Conservation (phyloP, 1,284 basidiomycete genomes). For the Macrocystidia cucumis region DNA sequence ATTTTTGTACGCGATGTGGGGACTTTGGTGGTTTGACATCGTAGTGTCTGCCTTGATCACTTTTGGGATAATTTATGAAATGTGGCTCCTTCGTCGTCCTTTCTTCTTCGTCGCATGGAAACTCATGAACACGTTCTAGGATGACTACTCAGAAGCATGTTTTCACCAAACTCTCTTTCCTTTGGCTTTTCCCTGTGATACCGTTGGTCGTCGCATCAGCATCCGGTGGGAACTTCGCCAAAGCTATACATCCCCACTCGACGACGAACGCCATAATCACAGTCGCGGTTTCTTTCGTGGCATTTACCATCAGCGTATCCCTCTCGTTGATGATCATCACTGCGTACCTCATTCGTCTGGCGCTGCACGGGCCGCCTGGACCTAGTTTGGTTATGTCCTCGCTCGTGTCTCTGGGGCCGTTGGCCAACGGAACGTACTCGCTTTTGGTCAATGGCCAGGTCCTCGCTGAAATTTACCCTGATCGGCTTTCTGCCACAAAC, state of each 20-base stretch:
- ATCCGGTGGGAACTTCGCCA: constrained; percentile 13
- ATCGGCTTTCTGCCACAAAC: constrained; percentile 9
- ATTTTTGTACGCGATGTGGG: constrained; percentile 15
- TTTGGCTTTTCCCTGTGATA: constrained; percentile 18
- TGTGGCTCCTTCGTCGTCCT: constrained; percentile 9
- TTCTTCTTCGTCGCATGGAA: neutral
- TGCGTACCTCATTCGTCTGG: constrained; percentile 14
- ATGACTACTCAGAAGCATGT: constrained; percentile 15
- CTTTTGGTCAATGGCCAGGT: constrained; percentile 14
- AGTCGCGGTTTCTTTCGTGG: constrained; percentile 13
- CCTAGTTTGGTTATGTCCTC: constrained; percentile 13
- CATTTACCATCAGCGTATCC: constrained; percentile 15
- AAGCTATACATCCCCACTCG: constrained; percentile 10
- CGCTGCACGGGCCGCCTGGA: constrained; percentile 14
- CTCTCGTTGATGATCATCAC: constrained; percentile 16
- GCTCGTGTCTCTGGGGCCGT: constrained; percentile 14
- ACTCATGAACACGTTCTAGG: constrained; percentile 7
- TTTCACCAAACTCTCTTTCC: constrained; percentile 12
- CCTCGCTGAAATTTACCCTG: constrained; percentile 11
- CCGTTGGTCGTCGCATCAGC: constrained; percentile 16
- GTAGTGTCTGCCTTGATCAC: constrained; percentile 12
- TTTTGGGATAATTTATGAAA: constrained; percentile 14
- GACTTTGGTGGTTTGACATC: constrained; percentile 16
- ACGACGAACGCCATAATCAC: constrained; percentile 12
- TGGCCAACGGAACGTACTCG: constrained; percentile 16